phyloP scores from a whole-genome alignment of 148 eudicot species.

The Bassia scoparia region DNA sequence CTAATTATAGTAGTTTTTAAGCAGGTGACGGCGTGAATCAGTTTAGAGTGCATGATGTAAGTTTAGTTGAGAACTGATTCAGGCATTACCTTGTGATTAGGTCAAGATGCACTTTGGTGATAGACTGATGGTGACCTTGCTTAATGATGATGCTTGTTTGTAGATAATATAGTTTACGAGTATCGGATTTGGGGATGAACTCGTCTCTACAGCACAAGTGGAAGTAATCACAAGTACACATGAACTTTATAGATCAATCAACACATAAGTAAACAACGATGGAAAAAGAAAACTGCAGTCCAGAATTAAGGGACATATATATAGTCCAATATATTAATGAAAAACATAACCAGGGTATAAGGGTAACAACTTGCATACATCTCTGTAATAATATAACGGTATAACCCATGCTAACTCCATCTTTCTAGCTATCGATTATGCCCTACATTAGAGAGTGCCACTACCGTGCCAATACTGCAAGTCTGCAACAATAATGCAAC shows the following conservation, averaged over 20 bases:
- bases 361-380: not conserved
- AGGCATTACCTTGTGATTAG: conserved; percentile 13
- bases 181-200: not conserved
- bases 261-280: too few relatives aligned
- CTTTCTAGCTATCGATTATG: too few relatives aligned
- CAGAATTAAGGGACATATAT: not conserved
- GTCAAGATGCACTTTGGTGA: not conserved
- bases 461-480: too few relatives aligned
- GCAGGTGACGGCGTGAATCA: conserved; percentile 4
- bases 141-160: not conserved
- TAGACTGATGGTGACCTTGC: not conserved
- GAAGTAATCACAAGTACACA: not conserved
- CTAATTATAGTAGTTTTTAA: not conserved
- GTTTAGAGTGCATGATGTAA: not conserved
- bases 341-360: not conserved
- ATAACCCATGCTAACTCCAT: too few relatives aligned
- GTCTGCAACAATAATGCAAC: too few relatives aligned
- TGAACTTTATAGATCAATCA: too few relatives aligned
- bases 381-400: not conserved
- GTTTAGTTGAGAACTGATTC: conserved; percentile 8
- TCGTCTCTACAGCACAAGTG: not conserved
- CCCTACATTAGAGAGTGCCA: too few relatives aligned
- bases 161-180: conserved; percentile 4
- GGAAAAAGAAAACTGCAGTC: not conserved
- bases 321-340: not conserved